These are phyloP conservation scores for Populus euphratica DNA, from an alignment of 345 rosid species.

Conservation along the genomic window DNA sequence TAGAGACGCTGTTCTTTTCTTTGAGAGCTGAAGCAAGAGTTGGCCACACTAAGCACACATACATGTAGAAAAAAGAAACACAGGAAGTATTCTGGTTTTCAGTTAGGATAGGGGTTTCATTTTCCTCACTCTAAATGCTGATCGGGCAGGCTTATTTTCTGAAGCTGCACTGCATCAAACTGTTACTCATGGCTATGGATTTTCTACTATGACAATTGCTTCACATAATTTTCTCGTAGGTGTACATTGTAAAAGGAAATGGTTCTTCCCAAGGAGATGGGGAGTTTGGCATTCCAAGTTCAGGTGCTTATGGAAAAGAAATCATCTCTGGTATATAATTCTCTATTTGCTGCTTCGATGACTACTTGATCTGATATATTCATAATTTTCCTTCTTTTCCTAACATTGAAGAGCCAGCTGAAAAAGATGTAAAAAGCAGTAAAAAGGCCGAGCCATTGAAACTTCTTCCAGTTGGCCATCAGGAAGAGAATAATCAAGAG, in stretches of 20 bases:
- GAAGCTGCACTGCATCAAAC: neutral
- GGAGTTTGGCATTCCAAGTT: slow-evolving; percentile 6
- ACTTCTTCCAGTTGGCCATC: slow-evolving; percentile 11
- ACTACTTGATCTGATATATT: neutral
- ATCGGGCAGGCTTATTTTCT: neutral
- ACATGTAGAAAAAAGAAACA: neutral
- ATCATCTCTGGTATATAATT: slow-evolving; percentile 25
- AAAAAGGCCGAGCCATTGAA: slow-evolving; percentile 4
- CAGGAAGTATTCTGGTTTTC: neutral
- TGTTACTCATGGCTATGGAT: neutral
- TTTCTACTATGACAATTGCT: neutral
- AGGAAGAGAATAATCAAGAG: slow-evolving; percentile 15
- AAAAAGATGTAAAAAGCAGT: neutral
- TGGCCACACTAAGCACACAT: neutral
- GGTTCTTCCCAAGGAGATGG: slow-evolving; percentile 10
- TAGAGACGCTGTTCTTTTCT: neutral
- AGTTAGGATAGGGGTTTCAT: neutral
- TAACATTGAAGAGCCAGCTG: neutral
- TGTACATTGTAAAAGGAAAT: slow-evolving; percentile 35
- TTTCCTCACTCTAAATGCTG: neutral
- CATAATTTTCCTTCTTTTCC: neutral
- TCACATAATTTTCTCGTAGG: slow-evolving; percentile 24
- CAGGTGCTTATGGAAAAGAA: slow-evolving; percentile 15
- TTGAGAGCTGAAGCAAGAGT: neutral
- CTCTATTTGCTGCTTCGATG: slow-evolving; percentile 1